phyloP scores from a whole-genome alignment of 2,329 filamentous ascomycete species.

The Plectosphaerella sp. region DNA sequence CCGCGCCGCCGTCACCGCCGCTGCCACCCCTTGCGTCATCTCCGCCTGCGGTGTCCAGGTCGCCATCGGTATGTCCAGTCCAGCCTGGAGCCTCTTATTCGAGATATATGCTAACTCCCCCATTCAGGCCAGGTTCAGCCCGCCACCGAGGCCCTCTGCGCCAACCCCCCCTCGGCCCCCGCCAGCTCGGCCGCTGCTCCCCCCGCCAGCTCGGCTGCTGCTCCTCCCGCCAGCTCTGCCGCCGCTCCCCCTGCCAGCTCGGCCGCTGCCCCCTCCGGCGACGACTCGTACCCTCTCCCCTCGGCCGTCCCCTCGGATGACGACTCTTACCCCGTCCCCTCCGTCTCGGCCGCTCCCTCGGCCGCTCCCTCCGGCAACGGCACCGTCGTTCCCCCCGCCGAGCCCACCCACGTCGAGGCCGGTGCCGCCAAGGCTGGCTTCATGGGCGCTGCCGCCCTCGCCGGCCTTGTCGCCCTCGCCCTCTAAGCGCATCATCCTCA shows the following conservation, averaged over 20 bases:
- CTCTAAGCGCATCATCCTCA: conserved; percentile 4
- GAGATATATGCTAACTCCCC: background rate
- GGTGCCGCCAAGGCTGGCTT: conserved; percentile 9
- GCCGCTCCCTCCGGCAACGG: conserved; percentile 9
- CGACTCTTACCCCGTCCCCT: conserved; percentile 4
- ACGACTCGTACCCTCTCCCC: conserved; percentile 6
- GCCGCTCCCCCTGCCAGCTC: background rate
- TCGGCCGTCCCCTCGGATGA: background rate
- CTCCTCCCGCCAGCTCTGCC: conserved; percentile 6
- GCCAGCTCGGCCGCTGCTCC: conserved; percentile 4
- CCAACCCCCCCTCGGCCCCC: conserved; percentile 6
- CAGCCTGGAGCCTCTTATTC: background rate
- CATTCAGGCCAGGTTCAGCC: conserved; percentile 31
- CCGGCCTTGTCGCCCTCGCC: conserved; percentile 10
- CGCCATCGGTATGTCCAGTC: conserved; percentile 33
- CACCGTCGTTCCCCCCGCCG: conserved; percentile 1
- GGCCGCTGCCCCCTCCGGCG: conserved; percentile 1
- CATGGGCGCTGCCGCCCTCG: conserved; percentile 10
- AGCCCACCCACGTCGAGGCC: conserved; percentile 4
- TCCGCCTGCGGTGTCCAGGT: conserved; percentile 27
- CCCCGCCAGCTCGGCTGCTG: conserved; percentile 2
- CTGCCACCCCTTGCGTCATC: conserved; percentile 30
- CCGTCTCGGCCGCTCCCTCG: background rate
- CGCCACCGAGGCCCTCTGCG: conserved; percentile 29
- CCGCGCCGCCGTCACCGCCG: conserved; percentile 24